Conservation (phyloP, 2,329 filamentous ascomycete species). For the Amphichorda felina region DNA sequence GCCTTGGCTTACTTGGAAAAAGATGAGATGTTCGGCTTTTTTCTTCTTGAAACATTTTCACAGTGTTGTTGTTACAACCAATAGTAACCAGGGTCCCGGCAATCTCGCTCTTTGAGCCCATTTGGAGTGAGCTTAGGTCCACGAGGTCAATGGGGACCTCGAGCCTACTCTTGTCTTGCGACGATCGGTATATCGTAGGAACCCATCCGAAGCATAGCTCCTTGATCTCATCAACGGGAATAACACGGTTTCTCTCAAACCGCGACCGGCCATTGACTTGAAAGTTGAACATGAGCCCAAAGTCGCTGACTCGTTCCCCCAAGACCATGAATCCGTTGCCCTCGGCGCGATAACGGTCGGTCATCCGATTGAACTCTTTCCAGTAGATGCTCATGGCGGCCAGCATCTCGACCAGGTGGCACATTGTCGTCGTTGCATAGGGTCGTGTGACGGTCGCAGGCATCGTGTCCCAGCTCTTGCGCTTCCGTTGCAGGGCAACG, state of each 20-base stretch:
- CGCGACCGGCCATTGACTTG: conserved; percentile 33
- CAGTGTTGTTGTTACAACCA: conserved; percentile 40
- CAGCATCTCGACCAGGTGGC: conserved; percentile 41
- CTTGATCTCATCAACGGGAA: conserved; percentile 41
- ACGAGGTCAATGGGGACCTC: conserved; percentile 23
- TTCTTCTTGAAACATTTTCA: conserved; percentile 27
- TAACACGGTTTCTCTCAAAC: conserved; percentile 37
- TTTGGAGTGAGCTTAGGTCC: conserved; percentile 29
- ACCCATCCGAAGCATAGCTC: conserved; percentile 43
- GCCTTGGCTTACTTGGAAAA: conserved; percentile 31
- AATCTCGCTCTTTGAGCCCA: conserved; percentile 37
- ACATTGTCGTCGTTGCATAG: conserved; percentile 43
- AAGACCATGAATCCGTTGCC: conserved; percentile 41
- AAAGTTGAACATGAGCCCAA: conserved; percentile 44
- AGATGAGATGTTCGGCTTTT: conserved; percentile 30
- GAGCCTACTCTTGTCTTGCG: conserved; percentile 25
- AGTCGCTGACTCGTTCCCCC: conserved; percentile 30
- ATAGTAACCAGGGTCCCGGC: conserved; percentile 38
- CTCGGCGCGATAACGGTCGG: conserved; percentile 39
- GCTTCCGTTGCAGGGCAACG: conserved; percentile 32
- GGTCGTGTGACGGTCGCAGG: conserved; percentile 32
- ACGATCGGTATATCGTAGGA: conserved; percentile 37
- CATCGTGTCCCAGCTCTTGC: conserved; percentile 40
- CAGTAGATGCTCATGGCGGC: conserved; percentile 44
- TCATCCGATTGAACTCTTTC: conserved; percentile 42